Conservation (phyloP, 352 stramenopile genomes). For the Phytophthora capsici region DNA sequence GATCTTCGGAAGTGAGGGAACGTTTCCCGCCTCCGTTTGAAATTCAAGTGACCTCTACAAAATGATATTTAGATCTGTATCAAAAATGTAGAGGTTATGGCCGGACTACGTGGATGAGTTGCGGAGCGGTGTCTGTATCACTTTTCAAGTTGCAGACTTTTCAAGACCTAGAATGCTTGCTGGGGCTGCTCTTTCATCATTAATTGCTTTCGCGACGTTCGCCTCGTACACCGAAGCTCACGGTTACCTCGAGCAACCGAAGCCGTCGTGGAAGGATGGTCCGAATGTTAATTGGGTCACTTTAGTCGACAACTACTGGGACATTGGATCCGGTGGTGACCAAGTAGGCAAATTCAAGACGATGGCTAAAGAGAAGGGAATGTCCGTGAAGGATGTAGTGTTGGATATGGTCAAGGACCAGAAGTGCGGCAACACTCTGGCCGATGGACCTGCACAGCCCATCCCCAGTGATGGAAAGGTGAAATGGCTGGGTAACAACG, state of each 20-base stretch:
- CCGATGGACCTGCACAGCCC: constrained; percentile 18
- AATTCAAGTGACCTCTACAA: too few species aligned
- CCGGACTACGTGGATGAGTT: too few species aligned
- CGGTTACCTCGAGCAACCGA: constrained; percentile 24
- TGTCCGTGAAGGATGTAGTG: constrained; percentile 37
- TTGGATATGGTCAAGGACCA: constrained; percentile 27
- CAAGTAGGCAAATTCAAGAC: constrained; percentile 27
- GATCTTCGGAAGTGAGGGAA: too few species aligned
- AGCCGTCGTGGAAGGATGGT: constrained; percentile 9
- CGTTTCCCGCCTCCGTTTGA: too few species aligned
- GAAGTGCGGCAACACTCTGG: constrained; percentile 36
- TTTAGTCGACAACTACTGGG: constrained; percentile 33
- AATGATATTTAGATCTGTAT: too few species aligned
- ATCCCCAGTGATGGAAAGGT: constrained; percentile 36
- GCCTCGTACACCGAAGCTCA: constrained; percentile 11
- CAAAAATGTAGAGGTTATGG: too few species aligned
- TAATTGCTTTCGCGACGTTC: constrained; percentile 3
- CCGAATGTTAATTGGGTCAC: constrained; percentile 14
- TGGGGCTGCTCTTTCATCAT: constrained; percentile 2
- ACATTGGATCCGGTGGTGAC: constrained; percentile 27
- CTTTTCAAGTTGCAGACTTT: constrained; percentile 1
- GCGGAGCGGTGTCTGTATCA: too few species aligned
- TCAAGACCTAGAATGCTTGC: constrained; percentile 5
- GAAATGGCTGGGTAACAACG: constrained; percentile 33
- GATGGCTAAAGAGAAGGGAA: constrained; percentile 22